Conservation (phyloP, 306 rosid genomes). For the Bauhinia variegata region DNA sequence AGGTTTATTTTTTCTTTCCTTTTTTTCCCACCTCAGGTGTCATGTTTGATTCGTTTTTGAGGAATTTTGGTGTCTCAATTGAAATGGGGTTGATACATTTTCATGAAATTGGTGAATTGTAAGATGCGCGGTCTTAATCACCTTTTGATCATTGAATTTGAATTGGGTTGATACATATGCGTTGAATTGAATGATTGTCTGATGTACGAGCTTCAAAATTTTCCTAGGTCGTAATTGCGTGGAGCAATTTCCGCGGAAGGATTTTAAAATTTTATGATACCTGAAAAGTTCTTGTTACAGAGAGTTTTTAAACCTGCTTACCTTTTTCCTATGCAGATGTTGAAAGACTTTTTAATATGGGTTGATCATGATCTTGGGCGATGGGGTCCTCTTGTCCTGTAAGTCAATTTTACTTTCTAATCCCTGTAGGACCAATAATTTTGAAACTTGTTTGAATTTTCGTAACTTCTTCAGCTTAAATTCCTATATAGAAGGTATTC, state of each 20-base stretch:
- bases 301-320: background rate
- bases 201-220: background rate
- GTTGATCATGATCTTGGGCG: constrained; percentile 58
- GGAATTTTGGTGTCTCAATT: constrained; percentile 16
- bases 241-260: constrained; percentile 1
- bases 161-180: background rate
- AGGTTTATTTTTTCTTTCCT: constrained; percentile 50
- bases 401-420: constrained; percentile 21
- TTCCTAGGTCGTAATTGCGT: background rate
- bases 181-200: background rate
- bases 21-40: background rate
- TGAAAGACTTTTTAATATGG: constrained; percentile 64
- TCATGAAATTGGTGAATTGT: constrained; percentile 13
- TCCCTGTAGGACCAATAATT: background rate
- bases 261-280: constrained; percentile 3
- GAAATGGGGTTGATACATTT: constrained; percentile 12
- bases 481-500: constrained; percentile 12
- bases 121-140: background rate
- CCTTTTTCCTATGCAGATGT: constrained; percentile 52
- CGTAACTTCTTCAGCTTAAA: constrained; percentile 12
- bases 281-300: background rate
- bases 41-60: background rate
- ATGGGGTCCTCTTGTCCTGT: constrained; percentile 62
- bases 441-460: constrained; percentile 25
- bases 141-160: background rate